Evolutionary conservation across 2,329 filamentous ascomycete genomes (phyloP), one percentile per base, ranked within the genome.

Genomic region (Cercospora nicotianae): DNA sequence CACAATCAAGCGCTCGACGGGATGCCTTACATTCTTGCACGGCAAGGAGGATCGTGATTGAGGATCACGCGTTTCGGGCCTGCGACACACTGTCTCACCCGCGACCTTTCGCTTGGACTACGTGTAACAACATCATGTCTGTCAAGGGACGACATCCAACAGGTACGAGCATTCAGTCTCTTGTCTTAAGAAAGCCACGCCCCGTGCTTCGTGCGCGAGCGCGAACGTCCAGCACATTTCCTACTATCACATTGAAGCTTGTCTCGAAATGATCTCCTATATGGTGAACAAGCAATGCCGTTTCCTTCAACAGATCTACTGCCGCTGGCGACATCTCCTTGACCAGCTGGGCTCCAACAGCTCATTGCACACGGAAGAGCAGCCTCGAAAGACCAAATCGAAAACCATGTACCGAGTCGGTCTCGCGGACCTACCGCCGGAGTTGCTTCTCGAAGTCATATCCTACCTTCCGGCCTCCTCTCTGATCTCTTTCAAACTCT

Each of bases 401-500:
- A 64, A 65, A 23, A 20, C 36, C 6, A 65, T 64, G 60, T 53
- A 36, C n/a, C 31, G 20, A 39, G 31, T 60, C 13, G 55, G 36
- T 33, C 61, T 75, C n/a, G 58, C 63, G 2, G 58, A 67, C 36
- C 77, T 83, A 8, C 81, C 81, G 23, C 71, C 78, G 64, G 78
- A 80, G 53, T 64, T 78, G n/a, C 71, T 78, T 48, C 71, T 73
- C 36, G 65, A 72, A 23, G 76, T 82, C 55, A 69, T 73, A 51
- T 72, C 78, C 30, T 69, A 77, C 67, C 77, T 83, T 8, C 73
- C 78, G 5, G 72, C 73, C 0, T 79, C 81, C 48, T 77, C 73
- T 28, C 72, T 78, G 20, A 72, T 82, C 8, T 75, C 81, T 3
- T 74, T 82, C 9, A 80, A 80, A 55, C 77, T 82, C 51, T 75